These are phyloP conservation scores for Psilocybe tampanensis DNA, from an alignment of 768 basidiomycete species.

Conservation along the genomic window DNA sequence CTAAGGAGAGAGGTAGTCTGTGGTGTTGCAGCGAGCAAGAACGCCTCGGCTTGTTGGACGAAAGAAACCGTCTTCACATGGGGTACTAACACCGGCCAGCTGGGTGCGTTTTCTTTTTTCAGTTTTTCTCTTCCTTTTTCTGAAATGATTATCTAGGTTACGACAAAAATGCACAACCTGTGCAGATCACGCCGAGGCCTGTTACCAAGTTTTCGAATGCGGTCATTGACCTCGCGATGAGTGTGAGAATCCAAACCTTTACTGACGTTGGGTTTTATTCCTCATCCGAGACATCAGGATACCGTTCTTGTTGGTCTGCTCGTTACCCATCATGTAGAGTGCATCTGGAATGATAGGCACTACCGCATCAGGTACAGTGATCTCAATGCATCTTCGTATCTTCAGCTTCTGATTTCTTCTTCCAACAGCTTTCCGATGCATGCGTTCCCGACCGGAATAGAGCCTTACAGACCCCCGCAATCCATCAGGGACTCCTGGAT, in stretches of 20 bases:
- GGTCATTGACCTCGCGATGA: constrained; percentile 73
- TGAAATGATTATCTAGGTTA: constrained; percentile 55
- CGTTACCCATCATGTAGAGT: constrained; percentile 78
- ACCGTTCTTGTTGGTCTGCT: constrained; percentile 82
- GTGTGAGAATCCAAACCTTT: constrained; percentile 44
- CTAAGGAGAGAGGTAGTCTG: constrained; percentile 77
- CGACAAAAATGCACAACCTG: constrained; percentile 69
- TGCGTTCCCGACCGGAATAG: constrained; percentile 74
- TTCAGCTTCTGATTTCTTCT: not conserved
- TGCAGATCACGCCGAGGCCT: constrained; percentile 77
- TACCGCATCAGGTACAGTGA: constrained; percentile 81
- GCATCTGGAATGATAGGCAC: constrained; percentile 75
- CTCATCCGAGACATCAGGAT: constrained; percentile 54
- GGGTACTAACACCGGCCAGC: constrained; percentile 93
- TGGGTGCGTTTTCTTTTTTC: constrained; percentile 55
- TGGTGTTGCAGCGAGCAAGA: constrained; percentile 87
- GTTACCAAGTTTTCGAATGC: constrained; percentile 77
- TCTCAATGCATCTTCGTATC: constrained; percentile 5
- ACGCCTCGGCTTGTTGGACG: constrained; percentile 91
- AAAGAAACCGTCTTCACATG: constrained; percentile 74
- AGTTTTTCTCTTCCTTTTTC: not conserved
- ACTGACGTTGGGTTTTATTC: not conserved
- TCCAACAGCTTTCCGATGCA: constrained; percentile 69
- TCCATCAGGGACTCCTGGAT: constrained; percentile 71
- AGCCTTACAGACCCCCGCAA: constrained; percentile 82